Percentiles rank a stretch among this genome's conserved stretches.
These are phyloP conservation scores for Stephanocyclus meneghinianus DNA, from an alignment of 352 stramenopile species.

Conservation along the genomic window DNA sequence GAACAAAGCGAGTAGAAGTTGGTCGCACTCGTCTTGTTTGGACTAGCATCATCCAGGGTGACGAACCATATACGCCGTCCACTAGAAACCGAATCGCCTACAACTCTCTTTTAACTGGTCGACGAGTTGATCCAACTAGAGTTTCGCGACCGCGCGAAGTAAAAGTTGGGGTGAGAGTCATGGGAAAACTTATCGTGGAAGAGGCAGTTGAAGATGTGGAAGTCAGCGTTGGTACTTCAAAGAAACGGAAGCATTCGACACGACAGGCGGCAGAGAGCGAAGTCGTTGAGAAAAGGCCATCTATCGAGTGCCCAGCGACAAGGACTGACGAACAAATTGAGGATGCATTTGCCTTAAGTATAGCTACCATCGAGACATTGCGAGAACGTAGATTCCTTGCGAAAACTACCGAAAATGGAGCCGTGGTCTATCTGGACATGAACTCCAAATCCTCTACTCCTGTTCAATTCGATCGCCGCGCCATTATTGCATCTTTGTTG, in stretches of 20 bases:
- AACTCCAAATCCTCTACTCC: constrained; percentile 10
- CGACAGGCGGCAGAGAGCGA: constrained; percentile 45
- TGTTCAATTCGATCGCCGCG: constrained; percentile 31
- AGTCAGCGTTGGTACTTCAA: constrained; percentile 10
- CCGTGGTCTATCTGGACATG: constrained; percentile 49
- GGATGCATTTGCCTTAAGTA: constrained; percentile 31
- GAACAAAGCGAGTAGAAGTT: constrained; percentile 43
- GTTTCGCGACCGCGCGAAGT: constrained; percentile 63
- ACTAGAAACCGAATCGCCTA: constrained; percentile 41
- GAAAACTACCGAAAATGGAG: constrained; percentile 22
- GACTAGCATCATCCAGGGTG: constrained; percentile 45
- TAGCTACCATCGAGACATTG: background rate
- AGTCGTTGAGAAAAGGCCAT: constrained; percentile 9
- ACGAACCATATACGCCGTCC: constrained; percentile 27
- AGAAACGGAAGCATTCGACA: constrained; percentile 55
- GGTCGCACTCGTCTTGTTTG: constrained; percentile 58
- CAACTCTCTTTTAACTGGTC: constrained; percentile 56
- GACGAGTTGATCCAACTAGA: constrained; percentile 47
- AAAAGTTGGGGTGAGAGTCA: constrained; percentile 66
- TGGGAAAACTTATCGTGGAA: constrained; percentile 63
- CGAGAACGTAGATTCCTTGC: background rate
- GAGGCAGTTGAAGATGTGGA: constrained; percentile 44
- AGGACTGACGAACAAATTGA: constrained; percentile 52
- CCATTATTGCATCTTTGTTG: constrained; percentile 50
- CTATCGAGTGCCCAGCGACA: constrained; percentile 26